Percentiles rank a stretch among this genome's conserved stretches.
Evolutionary conservation across 2,329 filamentous ascomycete genomes (phyloP).

Genomic region (Calonectria hongkongensis): DNA sequence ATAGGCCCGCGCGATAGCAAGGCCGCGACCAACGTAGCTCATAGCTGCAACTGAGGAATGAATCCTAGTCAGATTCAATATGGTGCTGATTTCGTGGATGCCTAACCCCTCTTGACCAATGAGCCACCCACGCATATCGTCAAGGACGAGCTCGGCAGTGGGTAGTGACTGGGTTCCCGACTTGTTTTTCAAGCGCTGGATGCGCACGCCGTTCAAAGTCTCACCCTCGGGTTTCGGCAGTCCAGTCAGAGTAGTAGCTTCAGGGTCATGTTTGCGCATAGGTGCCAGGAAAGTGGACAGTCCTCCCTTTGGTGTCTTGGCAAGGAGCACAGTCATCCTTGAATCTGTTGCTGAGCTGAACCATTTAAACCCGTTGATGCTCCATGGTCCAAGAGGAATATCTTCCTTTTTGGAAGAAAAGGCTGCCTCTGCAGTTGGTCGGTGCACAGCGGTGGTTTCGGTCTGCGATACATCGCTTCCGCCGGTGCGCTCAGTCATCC

Average conservation of each 20-base stretch:
- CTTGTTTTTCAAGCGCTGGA: slow-evolving; percentile 83
- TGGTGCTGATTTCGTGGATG: slow-evolving; percentile 79
- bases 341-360: slow-evolving; percentile 59
- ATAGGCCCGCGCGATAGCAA: slow-evolving; percentile 75
- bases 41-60: slow-evolving; percentile 73
- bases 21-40: slow-evolving; percentile 72
- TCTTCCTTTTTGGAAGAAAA: slow-evolving; percentile 47
- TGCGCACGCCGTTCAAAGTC: slow-evolving; percentile 79
- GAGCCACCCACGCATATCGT: slow-evolving; percentile 78
- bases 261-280: slow-evolving; percentile 67
- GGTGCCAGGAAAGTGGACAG: slow-evolving; percentile 76
- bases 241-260: slow-evolving; percentile 56
- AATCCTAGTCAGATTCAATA: slow-evolving; percentile 80
- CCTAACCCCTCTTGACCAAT: slow-evolving; percentile 80
- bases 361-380: slow-evolving; percentile 81
- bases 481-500: slow-evolving; percentile 84
- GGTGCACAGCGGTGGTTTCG: slow-evolving; percentile 74
- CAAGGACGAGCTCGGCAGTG: slow-evolving; percentile 82
- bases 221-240: slow-evolving; percentile 53
- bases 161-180: slow-evolving; percentile 82
- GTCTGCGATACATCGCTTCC: slow-evolving; percentile 82
- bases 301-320: slow-evolving; percentile 67
- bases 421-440: slow-evolving; percentile 27
- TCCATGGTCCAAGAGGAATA: slow-evolving; percentile 73
- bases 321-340: slow-evolving; percentile 77